A percentile compares a stretch with the other conserved stretches of the same genome.
Conservation (phyloP, 2,329 filamentous ascomycete genomes). For the Colletotrichum filicis region DNA sequence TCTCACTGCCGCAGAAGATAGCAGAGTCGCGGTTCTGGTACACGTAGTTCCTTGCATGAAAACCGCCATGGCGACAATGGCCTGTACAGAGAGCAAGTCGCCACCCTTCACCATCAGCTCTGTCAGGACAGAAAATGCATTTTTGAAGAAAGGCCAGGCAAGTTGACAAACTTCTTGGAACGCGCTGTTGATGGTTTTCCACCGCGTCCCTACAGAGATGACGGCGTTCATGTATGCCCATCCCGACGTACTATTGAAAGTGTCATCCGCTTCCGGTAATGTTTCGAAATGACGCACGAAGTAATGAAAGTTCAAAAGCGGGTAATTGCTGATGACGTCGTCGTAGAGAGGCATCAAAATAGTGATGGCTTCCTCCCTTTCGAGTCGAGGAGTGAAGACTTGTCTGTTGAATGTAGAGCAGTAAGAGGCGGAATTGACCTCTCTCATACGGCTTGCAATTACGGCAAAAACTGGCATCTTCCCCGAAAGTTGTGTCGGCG, state of each 20-base stretch:
- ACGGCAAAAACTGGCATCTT: conserved; percentile 26
- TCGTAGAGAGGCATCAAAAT: conserved; percentile 28
- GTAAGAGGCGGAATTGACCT: conserved; percentile 23
- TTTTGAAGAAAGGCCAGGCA: conserved; percentile 34
- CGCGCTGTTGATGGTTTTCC: conserved; percentile 27
- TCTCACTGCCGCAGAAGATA: conserved; percentile 19
- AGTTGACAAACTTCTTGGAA: conserved; percentile 23
- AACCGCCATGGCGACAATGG: conserved; percentile 27
- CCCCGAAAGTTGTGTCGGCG: not conserved
- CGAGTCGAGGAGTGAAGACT: conserved; percentile 25
- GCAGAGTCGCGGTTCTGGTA: conserved; percentile 15
- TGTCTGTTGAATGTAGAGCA: conserved; percentile 31
- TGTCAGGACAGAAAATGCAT: conserved; percentile 21
- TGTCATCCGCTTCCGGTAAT: not conserved
- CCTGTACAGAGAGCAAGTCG: conserved; percentile 28
- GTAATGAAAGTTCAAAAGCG: conserved; percentile 29
- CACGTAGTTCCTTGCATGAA: conserved; percentile 31
- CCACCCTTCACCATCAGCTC: conserved; percentile 23
- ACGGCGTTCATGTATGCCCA: conserved; percentile 31
- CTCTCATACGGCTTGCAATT: conserved; percentile 19
- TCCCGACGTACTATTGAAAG: conserved; percentile 27
- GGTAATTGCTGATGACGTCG: conserved; percentile 12
- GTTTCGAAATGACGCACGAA: conserved; percentile 22
- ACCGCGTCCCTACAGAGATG: conserved; percentile 18
- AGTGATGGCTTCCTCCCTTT: conserved; percentile 21